A percentile compares a stretch with the other conserved stretches of the same genome.
Conservation (phyloP, 331 rosid genomes). For the Malus hybrid region DNA sequence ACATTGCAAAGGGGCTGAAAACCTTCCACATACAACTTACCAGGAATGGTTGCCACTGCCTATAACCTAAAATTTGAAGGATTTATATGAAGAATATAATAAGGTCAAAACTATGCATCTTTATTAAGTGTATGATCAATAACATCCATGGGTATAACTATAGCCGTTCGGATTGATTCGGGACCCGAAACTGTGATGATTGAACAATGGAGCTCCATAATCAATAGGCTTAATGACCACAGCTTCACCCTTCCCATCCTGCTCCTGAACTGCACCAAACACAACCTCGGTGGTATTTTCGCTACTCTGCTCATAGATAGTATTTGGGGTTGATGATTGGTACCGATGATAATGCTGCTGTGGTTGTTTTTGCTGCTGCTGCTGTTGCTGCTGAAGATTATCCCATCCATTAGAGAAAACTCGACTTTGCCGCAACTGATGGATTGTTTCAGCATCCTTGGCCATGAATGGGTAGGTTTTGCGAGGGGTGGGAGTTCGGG, state of each 20-base stretch:
- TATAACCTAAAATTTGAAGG: constrained; percentile 12
- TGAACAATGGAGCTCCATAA: constrained; percentile 45
- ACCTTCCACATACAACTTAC: not conserved
- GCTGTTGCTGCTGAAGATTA: constrained; percentile 33
- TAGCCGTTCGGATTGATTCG: constrained; percentile 39
- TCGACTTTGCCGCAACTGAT: constrained; percentile 63
- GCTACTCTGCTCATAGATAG: constrained; percentile 55
- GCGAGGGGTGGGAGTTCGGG: constrained; percentile 74
- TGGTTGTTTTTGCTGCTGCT: constrained; percentile 20
- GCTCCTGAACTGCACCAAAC: constrained; percentile 89
- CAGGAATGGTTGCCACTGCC: constrained; percentile 21
- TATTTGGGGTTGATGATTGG: constrained; percentile 51
- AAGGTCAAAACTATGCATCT: constrained; percentile 29
- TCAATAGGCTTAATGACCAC: constrained; percentile 55
- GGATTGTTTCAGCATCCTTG: constrained; percentile 70
- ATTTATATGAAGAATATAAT: not conserved
- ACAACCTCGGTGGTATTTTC: constrained; percentile 66
- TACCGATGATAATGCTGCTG: constrained; percentile 60
- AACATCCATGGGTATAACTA: constrained; percentile 23
- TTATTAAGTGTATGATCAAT: constrained; percentile 37
- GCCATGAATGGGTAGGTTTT: constrained; percentile 90
- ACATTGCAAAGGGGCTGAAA: not conserved
- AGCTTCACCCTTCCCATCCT: constrained; percentile 31
- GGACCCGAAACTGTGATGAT: constrained; percentile 43
- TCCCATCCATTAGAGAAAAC: constrained; percentile 70